Percentiles rank a stretch among this genome's conserved stretches.
phyloP scores from a whole-genome alignment of 78 protist genomes.

The Dictyostelium purpureum region DNA sequence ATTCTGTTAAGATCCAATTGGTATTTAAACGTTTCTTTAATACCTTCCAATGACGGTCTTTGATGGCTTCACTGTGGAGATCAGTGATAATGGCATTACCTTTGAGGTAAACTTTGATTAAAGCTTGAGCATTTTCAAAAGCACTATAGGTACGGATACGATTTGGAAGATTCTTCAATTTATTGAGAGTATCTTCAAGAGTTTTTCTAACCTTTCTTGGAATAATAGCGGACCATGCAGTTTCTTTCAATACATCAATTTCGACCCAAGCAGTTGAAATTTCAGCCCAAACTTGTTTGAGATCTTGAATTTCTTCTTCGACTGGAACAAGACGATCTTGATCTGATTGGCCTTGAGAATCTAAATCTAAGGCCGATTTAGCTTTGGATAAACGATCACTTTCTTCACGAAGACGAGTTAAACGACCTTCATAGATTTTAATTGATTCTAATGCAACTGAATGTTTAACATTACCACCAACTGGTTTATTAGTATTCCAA shows the following conservation, averaged over 20 bases:
- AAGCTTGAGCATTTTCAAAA: conserved; percentile 68
- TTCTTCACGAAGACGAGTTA: conserved; percentile 72
- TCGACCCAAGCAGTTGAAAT: conserved; percentile 77
- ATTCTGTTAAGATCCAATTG: conserved; percentile 67
- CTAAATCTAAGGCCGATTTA: conserved; percentile 85
- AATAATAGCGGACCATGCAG: conserved; percentile 92
- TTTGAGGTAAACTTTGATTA: conserved; percentile 76
- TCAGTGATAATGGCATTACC: conserved; percentile 84
- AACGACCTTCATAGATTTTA: conserved; percentile 61
- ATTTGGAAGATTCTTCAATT: conserved; percentile 86
- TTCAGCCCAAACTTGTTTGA: conserved; percentile 88
- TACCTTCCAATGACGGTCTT: conserved; percentile 95
- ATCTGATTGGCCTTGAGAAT: not conserved
- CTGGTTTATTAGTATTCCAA: conserved; percentile 83
- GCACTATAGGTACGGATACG: conserved; percentile 91
- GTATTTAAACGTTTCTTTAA: conserved; percentile 79
- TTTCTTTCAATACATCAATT: conserved; percentile 82
- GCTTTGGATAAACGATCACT: conserved; percentile 72
- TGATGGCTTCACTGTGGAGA: conserved; percentile 88
- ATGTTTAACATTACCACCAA: conserved; percentile 81
- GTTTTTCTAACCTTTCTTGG: conserved; percentile 83
- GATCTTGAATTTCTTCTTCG: conserved; percentile 88
- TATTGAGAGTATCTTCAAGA: conserved; percentile 67
- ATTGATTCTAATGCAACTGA: conserved; percentile 75
- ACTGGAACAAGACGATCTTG: conserved; percentile 69